A percentile compares a stretch with the other conserved stretches of the same genome.
Evolutionary conservation across 1,139 yeast genomes (phyloP).

Genomic region (Pichia sp.): DNA sequence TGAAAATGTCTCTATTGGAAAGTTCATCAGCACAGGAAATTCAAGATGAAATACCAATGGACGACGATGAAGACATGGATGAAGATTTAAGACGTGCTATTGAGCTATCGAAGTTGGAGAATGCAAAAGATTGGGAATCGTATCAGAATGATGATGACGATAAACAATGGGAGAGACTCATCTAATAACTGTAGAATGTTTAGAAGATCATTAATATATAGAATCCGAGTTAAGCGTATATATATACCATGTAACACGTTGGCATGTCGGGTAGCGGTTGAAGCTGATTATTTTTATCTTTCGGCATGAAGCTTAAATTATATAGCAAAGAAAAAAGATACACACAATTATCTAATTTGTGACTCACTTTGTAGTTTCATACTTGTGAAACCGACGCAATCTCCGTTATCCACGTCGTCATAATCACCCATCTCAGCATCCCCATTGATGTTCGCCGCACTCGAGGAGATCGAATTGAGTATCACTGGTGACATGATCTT

Average conservation of each 20-base stretch:
- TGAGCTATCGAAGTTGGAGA: conserved; percentile 24
- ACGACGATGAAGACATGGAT: conserved; percentile 15
- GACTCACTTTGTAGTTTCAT: conserved; percentile 31
- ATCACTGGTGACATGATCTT: conserved; percentile 39
- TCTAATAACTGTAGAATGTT: too few relatives aligned
- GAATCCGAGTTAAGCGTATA: neutral
- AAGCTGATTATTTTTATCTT: too few relatives aligned
- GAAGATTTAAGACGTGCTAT: conserved; percentile 25
- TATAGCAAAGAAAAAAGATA: too few relatives aligned
- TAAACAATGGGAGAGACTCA: conserved; percentile 16
- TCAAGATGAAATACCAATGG: neutral
- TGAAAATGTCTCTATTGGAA: conserved; percentile 10
- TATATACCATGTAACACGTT: neutral
- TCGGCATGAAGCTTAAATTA: too few relatives aligned
- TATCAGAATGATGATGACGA: conserved; percentile 7
- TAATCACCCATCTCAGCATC: neutral
- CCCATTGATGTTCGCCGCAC: neutral
- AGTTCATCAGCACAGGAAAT: neutral
- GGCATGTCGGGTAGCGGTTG: too few relatives aligned
- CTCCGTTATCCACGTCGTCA: conserved; percentile 18
- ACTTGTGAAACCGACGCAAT: conserved; percentile 33
- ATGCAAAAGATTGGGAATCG: conserved; percentile 6
- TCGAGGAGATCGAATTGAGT: neutral
- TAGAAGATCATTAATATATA: neutral
- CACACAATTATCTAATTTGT: conserved; percentile 29